Percentiles rank a stretch among this genome's conserved stretches.
These are phyloP conservation scores for Lachancea nothofagi DNA, from an alignment of 805 yeast species.

Conservation along the genomic window DNA sequence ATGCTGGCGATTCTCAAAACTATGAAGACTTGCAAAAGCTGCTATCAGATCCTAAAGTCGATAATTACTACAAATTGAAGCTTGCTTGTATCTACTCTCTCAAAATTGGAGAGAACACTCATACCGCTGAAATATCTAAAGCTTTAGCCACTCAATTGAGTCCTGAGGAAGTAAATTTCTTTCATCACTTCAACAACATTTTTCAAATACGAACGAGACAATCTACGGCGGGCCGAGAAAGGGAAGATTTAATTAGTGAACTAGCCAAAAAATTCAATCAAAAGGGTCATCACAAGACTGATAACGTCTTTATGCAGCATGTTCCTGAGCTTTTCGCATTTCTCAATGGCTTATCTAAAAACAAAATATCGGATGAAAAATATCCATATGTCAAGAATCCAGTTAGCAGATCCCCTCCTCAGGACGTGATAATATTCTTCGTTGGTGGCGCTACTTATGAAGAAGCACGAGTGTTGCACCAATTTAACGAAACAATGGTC, in stretches of 20 bases:
- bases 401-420: conserved; percentile 35
- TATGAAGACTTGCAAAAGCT: conserved; percentile 50
- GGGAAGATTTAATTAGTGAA: conserved; percentile 30
- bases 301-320: conserved; percentile 87
- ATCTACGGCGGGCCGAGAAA: conserved; percentile 14
- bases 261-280: conserved; percentile 32
- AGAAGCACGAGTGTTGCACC: conserved; percentile 78
- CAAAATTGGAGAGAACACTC: conserved; percentile 60
- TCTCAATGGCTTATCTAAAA: conserved; percentile 33
- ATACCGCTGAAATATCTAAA: conserved; percentile 40
- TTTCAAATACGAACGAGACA: conserved; percentile 10
- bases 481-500: conserved; percentile 47
- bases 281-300: conserved; percentile 39
- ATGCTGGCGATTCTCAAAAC: conserved; percentile 52
- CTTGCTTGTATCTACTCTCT: conserved; percentile 69
- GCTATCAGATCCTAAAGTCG: conserved; percentile 41
- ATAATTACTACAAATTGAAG: conserved; percentile 59
- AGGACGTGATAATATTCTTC: conserved; percentile 64
- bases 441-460: conserved; percentile 92
- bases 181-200: conserved; percentile 41
- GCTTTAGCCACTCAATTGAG: conserved; percentile 37
- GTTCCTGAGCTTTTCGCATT: conserved; percentile 54
- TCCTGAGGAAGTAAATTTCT: conserved; percentile 37
- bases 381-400: conserved; percentile 32
- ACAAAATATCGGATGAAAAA: conserved; percentile 29